phyloP scores from a whole-genome alignment of 2,329 filamentous ascomycete genomes.

The Xylaria hypoxylon region DNA sequence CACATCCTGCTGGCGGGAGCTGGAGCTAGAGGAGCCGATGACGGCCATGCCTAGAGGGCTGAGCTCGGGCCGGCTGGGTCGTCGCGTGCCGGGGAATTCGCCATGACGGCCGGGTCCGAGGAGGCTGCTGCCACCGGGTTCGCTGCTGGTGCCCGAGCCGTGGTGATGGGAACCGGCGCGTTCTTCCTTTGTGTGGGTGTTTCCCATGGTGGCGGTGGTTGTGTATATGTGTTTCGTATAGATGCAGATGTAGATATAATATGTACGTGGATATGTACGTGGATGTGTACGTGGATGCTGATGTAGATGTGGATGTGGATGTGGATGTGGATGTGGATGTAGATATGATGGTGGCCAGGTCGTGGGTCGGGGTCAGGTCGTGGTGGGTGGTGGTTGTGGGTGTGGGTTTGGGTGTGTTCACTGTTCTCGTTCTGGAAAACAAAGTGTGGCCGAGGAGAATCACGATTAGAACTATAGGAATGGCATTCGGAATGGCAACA shows the following conservation, averaged over 20 bases:
- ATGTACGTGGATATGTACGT: not conserved
- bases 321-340: not conserved
- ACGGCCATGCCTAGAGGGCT: conserved; percentile 59
- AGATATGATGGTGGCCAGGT: not conserved
- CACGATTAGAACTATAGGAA: not conserved
- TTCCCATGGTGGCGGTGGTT: conserved; percentile 32
- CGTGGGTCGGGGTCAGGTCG: not conserved
- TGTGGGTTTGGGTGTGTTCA: too few relatives aligned
- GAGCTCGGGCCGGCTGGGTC: conserved; percentile 60
- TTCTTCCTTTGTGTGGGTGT: conserved; percentile 39
- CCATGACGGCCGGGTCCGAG: conserved; percentile 30
- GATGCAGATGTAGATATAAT: not conserved
- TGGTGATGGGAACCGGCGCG: conserved; percentile 25
- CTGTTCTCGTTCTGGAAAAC: not conserved
- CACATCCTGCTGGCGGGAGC: conserved; percentile 55
- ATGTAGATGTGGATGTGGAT: not conserved
- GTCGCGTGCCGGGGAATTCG: conserved; percentile 40
- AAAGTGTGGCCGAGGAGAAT: not conserved
- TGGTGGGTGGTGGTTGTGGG: not conserved
- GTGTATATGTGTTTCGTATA: conserved; percentile 4
- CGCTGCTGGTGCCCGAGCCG: conserved; percentile 11
- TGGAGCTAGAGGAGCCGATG: conserved; percentile 50
- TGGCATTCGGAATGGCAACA: conserved; percentile 1
- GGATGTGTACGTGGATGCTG: not conserved
- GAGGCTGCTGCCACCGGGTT: conserved; percentile 23